Evolutionary conservation across 164 flowering plant species (phyloP), one percentile per base, ranked within the genome.

Genomic region (Hamamelis virginiana): DNA sequence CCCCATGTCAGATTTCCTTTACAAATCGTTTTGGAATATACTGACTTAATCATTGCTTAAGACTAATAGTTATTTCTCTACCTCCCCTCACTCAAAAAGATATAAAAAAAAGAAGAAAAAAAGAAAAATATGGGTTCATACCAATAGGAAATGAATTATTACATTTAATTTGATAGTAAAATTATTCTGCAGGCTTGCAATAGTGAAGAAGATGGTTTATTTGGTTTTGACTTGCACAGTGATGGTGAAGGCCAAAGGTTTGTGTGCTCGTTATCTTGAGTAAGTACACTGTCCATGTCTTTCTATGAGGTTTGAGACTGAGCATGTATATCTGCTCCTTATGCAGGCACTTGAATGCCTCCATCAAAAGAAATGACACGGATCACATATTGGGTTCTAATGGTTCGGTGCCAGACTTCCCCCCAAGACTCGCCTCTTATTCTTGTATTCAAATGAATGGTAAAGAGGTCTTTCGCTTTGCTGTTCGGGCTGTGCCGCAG

Each of bases 371-470:
- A 26, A 76, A 67, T 58, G 82, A 85, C 55, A 69, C 51, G 3
- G 78, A 86, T 56, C 67, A 77, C 62, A 76, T 19, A 16, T 64
- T 77, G 64, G 88, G 83, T 59, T 77, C 86, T 11, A 87, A 91
- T 75, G 91, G 88, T 55, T 81, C 90, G 14, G 87, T 72, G 11
- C 22, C 75, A 13, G 85, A 73, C 25, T 84, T 86, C 62, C 91
- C 92, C 21, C 93, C 91, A 9, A 77, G 45, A 60, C 80, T 61
- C 4, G 74, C 89, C 13, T 77, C 91, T 16, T 88, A 82, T 78
- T 91, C 98, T 3, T 86, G 86, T 72, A 84, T 95, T 62, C 86
- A 90, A 60, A 95, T 95, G 99, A 92, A 90, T 74, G 98, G 99
- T 6, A 84, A 86, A 72, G 99, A 92, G 82, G 98, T 95, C 23